phyloP scores from a whole-genome alignment of 2,329 filamentous ascomycete species.

The Aspergillus unguis region DNA sequence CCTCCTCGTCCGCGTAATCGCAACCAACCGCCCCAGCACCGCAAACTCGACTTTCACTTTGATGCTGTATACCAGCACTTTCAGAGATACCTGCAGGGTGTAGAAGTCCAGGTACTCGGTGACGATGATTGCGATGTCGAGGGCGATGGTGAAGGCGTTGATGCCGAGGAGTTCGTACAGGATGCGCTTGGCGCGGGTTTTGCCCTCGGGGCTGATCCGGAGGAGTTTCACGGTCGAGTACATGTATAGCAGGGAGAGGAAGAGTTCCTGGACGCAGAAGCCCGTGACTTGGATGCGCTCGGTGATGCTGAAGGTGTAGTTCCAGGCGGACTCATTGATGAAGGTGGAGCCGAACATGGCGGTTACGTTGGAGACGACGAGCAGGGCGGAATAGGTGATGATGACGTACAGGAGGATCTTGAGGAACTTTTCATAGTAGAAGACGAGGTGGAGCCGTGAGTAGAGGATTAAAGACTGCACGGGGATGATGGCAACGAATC shows the following conservation, averaged over 20 bases:
- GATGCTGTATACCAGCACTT: slow-evolving; percentile 46
- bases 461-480: background rate
- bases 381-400: background rate
- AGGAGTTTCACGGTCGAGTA: slow-evolving; percentile 50
- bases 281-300: slow-evolving; percentile 55
- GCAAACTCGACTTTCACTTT: slow-evolving; percentile 50
- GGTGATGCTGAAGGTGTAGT: slow-evolving; percentile 40
- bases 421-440: slow-evolving; percentile 1
- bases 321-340: background rate
- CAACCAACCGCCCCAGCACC: slow-evolving; percentile 42
- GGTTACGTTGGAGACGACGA: background rate
- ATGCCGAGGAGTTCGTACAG: slow-evolving; percentile 47
- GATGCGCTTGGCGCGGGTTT: slow-evolving; percentile 27
- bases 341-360: background rate
- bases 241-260: slow-evolving; percentile 53
- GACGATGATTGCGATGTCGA: slow-evolving; percentile 43
- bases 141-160: slow-evolving; percentile 45
- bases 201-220: slow-evolving; percentile 38
- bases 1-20: slow-evolving; percentile 11
- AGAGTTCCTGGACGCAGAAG: slow-evolving; percentile 54
- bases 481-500: background rate
- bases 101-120: slow-evolving; percentile 42
- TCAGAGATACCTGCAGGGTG: slow-evolving; percentile 44
- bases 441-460: background rate
- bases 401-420: background rate